Evolutionary conservation across 352 stramenopile species (phyloP), one percentile per base, ranked within the genome.

Genomic region (Phytopythium boreale): DNA sequence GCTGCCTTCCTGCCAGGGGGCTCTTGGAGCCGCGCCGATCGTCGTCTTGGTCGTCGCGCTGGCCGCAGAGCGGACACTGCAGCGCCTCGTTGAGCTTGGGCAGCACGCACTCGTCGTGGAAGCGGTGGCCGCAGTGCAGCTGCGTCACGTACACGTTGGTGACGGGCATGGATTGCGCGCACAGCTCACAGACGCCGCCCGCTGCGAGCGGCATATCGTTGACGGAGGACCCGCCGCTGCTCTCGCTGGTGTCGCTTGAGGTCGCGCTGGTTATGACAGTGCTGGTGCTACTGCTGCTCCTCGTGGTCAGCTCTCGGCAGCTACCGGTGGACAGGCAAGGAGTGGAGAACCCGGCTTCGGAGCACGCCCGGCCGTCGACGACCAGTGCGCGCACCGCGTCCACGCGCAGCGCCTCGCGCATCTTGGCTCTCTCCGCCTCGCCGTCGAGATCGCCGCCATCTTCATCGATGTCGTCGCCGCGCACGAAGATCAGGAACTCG

Each of bases 81-180:
- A 89, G 71, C 11, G 50, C 57, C 57, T 84, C 70, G 58, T 90
- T 92, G 43, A 90, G 69, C 62, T 83, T 87, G 24, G 69, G 62
- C 2, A 88, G 63, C 31, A 86, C 72, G 64, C 81, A 89, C 56
- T 89, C 79, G 66, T 92, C 81, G 67, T 92, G 81, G 68, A 90
- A 90, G 26, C 74, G 69, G 46, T 90, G 81, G 31, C 79, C 81
- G 41, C 81, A 92, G n/a, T 24, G 50, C 15, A 92, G 50, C 20
- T 66, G 75, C 63, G 75, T 77, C 43, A 82, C 70, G 49, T 82
- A 75, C 26, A 67, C 70, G 44, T 75, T 63, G 47, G 59, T 41
- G 17, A 27, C 52, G 27, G 61, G 66, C 59, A 75, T 68, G 43
- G 63, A 9, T 26, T 58, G 47, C 26, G 39, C 34, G 34, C 68